phyloP scores from a whole-genome alignment of 2,329 filamentous ascomycete genomes.

The Claviceps sp. region DNA sequence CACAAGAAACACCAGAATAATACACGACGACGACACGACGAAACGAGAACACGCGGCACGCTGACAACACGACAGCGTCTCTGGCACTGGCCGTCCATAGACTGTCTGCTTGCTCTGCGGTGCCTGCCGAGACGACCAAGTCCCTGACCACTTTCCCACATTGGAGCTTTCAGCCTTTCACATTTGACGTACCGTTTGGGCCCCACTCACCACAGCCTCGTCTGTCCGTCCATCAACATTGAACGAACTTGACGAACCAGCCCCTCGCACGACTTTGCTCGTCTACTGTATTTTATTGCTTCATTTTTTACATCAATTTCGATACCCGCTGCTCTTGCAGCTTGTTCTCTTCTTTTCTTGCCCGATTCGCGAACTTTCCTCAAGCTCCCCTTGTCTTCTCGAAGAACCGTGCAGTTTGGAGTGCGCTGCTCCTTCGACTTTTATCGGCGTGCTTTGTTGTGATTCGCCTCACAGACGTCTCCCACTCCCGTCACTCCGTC shows the following conservation, averaged over 20 bases:
- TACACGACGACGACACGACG: not conserved
- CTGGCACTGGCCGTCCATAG: not conserved
- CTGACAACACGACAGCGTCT: not conserved
- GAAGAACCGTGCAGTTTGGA: not conserved
- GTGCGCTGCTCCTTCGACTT: not conserved
- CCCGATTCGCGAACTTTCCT: not conserved
- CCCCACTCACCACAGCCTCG: conserved; percentile 1
- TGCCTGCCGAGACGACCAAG: not conserved
- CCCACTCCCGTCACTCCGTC: too few relatives aligned
- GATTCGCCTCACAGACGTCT: not conserved
- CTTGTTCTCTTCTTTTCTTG: not conserved
- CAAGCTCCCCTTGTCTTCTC: not conserved
- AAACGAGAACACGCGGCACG: not conserved
- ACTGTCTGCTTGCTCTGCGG: not conserved
- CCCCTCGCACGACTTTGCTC: conserved; percentile 2
- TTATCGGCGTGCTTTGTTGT: not conserved
- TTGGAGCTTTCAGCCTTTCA: not conserved
- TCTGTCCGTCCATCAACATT: not conserved
- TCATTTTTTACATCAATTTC: conserved; percentile 1
- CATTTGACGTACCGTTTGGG: not conserved
- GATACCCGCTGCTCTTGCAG: not conserved
- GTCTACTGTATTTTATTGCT: conserved; percentile 4
- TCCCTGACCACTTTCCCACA: not conserved
- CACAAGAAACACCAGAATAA: not conserved
- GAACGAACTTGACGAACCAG: not conserved